These are phyloP conservation scores for Hygrocybe punicea DNA, from an alignment of 768 basidiomycete genomes.

Conservation along the genomic window DNA sequence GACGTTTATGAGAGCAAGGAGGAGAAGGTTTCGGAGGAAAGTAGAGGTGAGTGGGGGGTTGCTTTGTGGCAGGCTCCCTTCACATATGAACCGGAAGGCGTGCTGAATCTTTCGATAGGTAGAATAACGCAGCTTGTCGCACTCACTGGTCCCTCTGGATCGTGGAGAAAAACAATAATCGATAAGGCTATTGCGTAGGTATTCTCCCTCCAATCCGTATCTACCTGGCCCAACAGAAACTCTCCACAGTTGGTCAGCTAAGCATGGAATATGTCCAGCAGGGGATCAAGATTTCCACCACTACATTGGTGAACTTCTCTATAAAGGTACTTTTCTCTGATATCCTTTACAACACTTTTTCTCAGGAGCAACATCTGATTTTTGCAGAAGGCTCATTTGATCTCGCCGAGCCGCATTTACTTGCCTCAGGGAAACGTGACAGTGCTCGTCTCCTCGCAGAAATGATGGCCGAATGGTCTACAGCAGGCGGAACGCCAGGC, in stretches of 20 bases:
- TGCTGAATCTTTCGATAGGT: slow-evolving; percentile 44
- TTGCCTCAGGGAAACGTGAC: slow-evolving; percentile 85
- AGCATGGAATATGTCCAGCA: slow-evolving; percentile 70
- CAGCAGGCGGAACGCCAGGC: slow-evolving; percentile 50
- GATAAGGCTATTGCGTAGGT: slow-evolving; percentile 80
- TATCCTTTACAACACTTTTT: not conserved
- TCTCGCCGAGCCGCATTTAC: slow-evolving; percentile 74
- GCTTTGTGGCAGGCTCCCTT: slow-evolving; percentile 11
- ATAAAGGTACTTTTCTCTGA: slow-evolving; percentile 55
- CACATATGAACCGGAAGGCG: not conserved
- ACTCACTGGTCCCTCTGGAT: slow-evolving; percentile 68
- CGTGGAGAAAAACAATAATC: slow-evolving; percentile 89
- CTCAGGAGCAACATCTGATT: not conserved
- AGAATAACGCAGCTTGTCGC: slow-evolving; percentile 90
- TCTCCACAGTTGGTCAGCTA: slow-evolving; percentile 74
- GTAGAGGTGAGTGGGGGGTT: slow-evolving; percentile 80
- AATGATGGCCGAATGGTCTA: slow-evolving; percentile 80
- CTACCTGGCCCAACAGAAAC: slow-evolving; percentile 15
- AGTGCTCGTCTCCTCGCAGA: slow-evolving; percentile 83
- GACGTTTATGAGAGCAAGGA: slow-evolving; percentile 79
- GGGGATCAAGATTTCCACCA: slow-evolving; percentile 88
- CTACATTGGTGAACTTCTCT: slow-evolving; percentile 84
- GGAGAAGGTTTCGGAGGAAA: slow-evolving; percentile 70
- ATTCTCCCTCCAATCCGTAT: slow-evolving; percentile 4
- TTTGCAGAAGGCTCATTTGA: slow-evolving; percentile 69